A percentile compares a stretch with the other conserved stretches of the same genome.
Conservation (phyloP, 257 asterid species). For the Penstemon barbatus region DNA sequence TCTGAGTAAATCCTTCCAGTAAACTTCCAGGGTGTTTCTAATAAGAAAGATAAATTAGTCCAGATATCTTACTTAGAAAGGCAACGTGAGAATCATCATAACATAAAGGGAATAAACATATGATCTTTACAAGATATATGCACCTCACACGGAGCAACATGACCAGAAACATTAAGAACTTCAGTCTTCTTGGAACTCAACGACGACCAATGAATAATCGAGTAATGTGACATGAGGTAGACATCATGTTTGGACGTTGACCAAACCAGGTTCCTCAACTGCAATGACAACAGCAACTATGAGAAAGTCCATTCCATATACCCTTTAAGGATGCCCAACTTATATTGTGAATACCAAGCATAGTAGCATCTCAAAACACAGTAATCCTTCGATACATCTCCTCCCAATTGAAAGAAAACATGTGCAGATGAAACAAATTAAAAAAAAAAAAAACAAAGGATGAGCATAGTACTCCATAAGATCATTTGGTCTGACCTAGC, state of each 20-base stretch:
- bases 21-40: conserved; percentile 57
- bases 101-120: conserved; percentile 13
- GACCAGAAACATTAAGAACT: conserved; percentile 60
- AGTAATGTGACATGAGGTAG: conserved; percentile 54
- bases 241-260: conserved; percentile 60
- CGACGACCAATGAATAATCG: conserved; percentile 54
- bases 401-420: not conserved
- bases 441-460: not conserved
- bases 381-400: not conserved
- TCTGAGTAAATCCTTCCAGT: conserved; percentile 53
- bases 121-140: conserved; percentile 16
- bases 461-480: not conserved
- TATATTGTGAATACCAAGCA: no score
- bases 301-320: conserved; percentile 1
- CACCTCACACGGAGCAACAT: conserved; percentile 56
- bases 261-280: conserved; percentile 61
- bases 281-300: conserved; percentile 21
- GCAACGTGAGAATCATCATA: conserved; percentile 1
- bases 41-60: conserved; percentile 16
- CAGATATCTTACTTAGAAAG: conserved; percentile 18
- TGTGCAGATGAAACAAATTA: not conserved
- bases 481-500: conserved; percentile 7
- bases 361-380: not conserved
- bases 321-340: conserved; percentile 4
- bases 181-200: conserved; percentile 53